Percentiles rank a stretch among this genome's conserved stretches.
Evolutionary conservation across 139 green algal genomes (phyloP).

Genomic region (Zygnema cylindricum): DNA sequence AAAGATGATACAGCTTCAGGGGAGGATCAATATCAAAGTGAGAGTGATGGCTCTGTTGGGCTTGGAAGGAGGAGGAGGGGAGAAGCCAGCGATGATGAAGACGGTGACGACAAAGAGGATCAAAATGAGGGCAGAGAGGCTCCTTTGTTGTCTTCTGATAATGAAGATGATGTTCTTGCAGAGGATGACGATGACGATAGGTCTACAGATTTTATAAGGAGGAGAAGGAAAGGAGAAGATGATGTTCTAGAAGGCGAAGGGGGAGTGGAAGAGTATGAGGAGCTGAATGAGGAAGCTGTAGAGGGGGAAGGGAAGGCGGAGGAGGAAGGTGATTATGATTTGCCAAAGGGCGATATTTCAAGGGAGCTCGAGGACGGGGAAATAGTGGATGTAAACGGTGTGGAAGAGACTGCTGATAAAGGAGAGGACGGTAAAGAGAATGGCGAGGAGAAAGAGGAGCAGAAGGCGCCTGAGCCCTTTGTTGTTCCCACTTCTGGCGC

Average conservation of each 20-base stretch:
- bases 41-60: background rate
- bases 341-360: background rate
- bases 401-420: conserved; percentile 13
- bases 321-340: background rate
- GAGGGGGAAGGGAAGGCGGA: conserved; percentile 29
- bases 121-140: background rate
- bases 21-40: conserved; percentile 1
- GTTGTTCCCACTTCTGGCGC: conserved; percentile 61
- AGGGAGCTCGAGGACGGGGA: conserved; percentile 36
- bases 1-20: background rate
- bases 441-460: conserved; percentile 25
- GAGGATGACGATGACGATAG: conserved; percentile 9
- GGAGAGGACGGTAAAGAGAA: background rate
- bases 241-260: conserved; percentile 16
- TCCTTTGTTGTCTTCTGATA: background rate
- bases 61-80: conserved; percentile 13
- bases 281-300: background rate
- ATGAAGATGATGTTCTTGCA: conserved; percentile 9
- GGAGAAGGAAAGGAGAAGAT: background rate
- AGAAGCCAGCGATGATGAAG: conserved; percentile 10
- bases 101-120: conserved; percentile 24
- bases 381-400: conserved; percentile 16
- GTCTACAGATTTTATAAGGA: background rate
- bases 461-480: conserved; percentile 60
- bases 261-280: conserved; percentile 1